A percentile compares a stretch with the other conserved stretches of the same genome.
phyloP scores from a whole-genome alignment of 495 filamentous ascomycete genomes.

The Podospora australis region DNA sequence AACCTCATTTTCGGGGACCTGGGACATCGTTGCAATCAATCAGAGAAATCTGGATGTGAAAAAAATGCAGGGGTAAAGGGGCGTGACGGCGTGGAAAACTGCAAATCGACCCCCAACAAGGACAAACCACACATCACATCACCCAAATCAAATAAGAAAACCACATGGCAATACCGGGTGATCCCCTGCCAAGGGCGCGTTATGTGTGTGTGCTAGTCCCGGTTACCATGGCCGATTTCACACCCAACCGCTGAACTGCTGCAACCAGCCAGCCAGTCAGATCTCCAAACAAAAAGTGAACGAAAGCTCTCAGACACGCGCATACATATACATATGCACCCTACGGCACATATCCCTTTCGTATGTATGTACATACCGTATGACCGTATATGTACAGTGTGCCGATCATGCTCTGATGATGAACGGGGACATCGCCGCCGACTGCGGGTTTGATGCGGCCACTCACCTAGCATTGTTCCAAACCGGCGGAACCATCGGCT shows the following conservation, averaged over 20 bases:
- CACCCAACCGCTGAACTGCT: too few relatives aligned
- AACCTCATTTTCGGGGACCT: not conserved
- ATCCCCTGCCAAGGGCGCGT: constrained; percentile 5
- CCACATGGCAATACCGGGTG: not conserved
- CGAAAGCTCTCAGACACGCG: too few relatives aligned
- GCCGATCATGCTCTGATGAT: not conserved
- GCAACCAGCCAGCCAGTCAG: not conserved
- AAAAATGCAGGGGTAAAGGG: not conserved
- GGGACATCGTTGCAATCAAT: not conserved
- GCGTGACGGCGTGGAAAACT: too few relatives aligned
- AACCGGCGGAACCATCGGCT: not conserved
- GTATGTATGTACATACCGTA: too few relatives aligned
- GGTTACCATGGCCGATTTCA: too few relatives aligned
- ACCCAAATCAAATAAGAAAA: not conserved
- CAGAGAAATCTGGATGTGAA: not conserved
- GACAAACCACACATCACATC: not conserved
- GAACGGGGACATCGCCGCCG: not conserved
- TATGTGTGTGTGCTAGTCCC: not conserved
- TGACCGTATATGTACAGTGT: not conserved
- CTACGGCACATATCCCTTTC: too few relatives aligned
- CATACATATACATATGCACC: too few relatives aligned
- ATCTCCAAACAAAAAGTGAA: too few relatives aligned
- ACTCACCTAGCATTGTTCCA: not conserved
- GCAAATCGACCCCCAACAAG: not conserved
- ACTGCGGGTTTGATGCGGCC: too few relatives aligned